These are phyloP conservation scores for Besnoitia besnoiti DNA, from an alignment of 169 alveolate species.

Conservation along the genomic window DNA sequence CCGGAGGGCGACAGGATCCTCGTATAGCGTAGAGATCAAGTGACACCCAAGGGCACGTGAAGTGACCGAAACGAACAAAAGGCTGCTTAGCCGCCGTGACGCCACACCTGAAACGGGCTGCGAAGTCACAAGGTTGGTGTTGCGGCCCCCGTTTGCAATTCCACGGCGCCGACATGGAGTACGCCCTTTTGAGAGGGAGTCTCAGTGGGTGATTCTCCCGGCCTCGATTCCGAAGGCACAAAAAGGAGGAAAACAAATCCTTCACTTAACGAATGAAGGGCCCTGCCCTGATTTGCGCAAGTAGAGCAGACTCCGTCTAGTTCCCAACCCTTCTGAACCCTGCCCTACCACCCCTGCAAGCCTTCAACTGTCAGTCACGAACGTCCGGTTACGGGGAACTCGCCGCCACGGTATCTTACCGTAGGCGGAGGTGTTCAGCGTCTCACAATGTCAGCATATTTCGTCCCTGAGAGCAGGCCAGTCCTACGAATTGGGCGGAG, in stretches of 20 bases:
- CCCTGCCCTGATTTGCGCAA: background rate
- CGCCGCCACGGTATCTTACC: background rate
- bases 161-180: background rate
- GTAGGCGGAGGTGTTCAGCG: no score
- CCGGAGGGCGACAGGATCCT: no score
- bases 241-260: background rate
- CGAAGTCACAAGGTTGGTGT: background rate
- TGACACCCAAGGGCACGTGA: no score
- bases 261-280: background rate
- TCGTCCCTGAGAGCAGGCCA: no score
- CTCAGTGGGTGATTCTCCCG: background rate
- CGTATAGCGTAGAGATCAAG: no score
- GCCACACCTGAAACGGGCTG: no score
- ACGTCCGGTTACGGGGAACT: background rate
- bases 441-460: no score
- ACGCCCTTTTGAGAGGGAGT: background rate
- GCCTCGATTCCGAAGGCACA: background rate
- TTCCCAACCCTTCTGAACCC: background rate
- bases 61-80: no score
- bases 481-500: no score
- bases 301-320: background rate
- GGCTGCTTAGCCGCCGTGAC: no score
- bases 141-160: background rate
- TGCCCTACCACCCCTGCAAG: background rate
- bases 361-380: background rate